Conservation (phyloP, 441 rosid genomes). For the Viola pubescens region DNA sequence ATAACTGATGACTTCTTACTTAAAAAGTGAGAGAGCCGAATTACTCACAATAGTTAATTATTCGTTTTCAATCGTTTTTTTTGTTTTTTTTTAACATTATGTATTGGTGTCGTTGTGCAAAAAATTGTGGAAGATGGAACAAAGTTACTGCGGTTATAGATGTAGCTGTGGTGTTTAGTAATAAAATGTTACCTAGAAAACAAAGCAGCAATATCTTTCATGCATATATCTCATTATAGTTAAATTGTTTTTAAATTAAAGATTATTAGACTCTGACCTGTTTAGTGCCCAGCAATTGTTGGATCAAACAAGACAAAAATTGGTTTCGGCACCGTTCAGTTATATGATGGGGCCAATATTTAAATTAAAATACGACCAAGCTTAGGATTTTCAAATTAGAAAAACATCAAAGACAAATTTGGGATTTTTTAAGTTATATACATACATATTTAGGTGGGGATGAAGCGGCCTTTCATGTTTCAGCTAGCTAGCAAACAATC, state of each 20-base stretch:
- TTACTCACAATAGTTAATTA: too few relatives aligned
- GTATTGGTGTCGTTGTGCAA: too few relatives aligned
- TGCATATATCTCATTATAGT: not conserved
- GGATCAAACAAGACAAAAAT: constrained; percentile 23
- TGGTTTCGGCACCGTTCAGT: constrained; percentile 20
- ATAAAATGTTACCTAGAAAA: constrained; percentile 17
- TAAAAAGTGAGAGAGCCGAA: not conserved
- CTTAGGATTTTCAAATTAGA: not conserved
- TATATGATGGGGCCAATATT: not conserved
- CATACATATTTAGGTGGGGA: too few relatives aligned
- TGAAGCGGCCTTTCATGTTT: too few relatives aligned
- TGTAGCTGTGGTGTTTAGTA: constrained; percentile 10
- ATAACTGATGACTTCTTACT: too few relatives aligned
- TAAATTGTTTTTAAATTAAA: constrained; percentile 2
- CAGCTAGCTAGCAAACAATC: too few relatives aligned
- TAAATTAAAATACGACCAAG: not conserved
- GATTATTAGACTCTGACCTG: constrained; percentile 17
- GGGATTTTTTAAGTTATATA: not conserved
- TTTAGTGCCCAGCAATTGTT: constrained; percentile 23
- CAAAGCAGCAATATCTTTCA: constrained; percentile 22
- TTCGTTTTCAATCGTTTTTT: too few relatives aligned
- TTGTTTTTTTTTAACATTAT: too few relatives aligned
- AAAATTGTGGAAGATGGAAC: not conserved
- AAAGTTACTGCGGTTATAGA: not conserved
- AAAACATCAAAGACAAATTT: too few relatives aligned